A percentile compares a stretch with the other conserved stretches of the same genome.
Evolutionary conservation across 2,329 filamentous ascomycete genomes (phyloP).

Genomic region (Hypocreales sp.): DNA sequence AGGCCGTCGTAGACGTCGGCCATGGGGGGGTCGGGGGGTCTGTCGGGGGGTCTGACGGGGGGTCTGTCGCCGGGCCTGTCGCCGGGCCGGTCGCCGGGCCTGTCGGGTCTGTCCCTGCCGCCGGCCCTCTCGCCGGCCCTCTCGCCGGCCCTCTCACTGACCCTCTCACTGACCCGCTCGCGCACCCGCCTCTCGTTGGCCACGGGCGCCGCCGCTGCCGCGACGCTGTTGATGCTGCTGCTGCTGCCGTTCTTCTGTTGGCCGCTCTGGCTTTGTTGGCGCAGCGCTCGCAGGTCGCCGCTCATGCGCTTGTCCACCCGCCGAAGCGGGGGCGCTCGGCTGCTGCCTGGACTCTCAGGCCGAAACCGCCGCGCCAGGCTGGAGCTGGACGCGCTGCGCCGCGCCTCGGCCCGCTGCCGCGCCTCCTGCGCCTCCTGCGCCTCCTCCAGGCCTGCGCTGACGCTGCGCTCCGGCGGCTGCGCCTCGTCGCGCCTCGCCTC

Average conservation of each 20-base stretch:
- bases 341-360: constrained; percentile 46
- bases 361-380: constrained; percentile 37
- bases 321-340: constrained; percentile 51
- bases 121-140: no score
- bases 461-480: no score
- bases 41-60: neutral
- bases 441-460: neutral
- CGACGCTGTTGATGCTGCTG: constrained; percentile 3
- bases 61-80: constrained; percentile 1
- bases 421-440: constrained; percentile 2
- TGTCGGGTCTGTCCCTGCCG: constrained; percentile 2
- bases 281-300: constrained; percentile 47
- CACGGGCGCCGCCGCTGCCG: constrained; percentile 42
- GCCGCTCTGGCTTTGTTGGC: constrained; percentile 18
- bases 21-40: constrained; percentile 37
- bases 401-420: constrained; percentile 9
- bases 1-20: constrained; percentile 89
- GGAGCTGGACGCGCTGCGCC: constrained; percentile 30
- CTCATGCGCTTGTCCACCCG: constrained; percentile 53
- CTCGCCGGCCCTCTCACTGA: no score
- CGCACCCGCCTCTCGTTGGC: constrained; percentile 80
- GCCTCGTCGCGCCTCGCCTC: constrained; percentile 3
- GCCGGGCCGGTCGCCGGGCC: neutral
- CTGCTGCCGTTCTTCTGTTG: constrained; percentile 7
- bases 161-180: no score